Base-by-base conservation (phyloP, 345 rosid species). In the Schrenkiella parvula region DNA sequence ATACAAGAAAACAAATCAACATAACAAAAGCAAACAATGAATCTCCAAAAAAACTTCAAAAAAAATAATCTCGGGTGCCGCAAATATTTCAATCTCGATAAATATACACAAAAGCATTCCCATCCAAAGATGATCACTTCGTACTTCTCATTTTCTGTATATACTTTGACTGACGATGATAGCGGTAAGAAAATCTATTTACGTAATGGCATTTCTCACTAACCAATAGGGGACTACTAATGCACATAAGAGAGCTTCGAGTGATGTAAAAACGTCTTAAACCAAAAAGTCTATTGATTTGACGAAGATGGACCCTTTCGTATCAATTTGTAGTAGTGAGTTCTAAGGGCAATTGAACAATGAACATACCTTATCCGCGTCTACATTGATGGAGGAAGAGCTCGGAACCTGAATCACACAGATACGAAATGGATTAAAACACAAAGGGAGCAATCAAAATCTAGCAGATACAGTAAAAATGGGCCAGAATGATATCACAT, bases 331-430 rank as follows among this genome's bases (percentile, higher is more conserved):
- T 55, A 55, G 15, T 22, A 43, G 53, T 55, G 55, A 55, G 56
- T 54, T 66, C 2, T 53, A 52, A 39, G 1, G 42, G 57, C 3
- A 23, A 25, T 3, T 32, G 18, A 68, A 7, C 0, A 25, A 2
- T 32, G 18, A 68, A 7, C 0, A n/a, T 79, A 85, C 89, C 85
- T 82, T 79, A 32, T 89, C 95, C 0, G 79, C 83, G 55, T 84
- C 89, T 2, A 79, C 80, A 57, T 66, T 77, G 64, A 85, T 38
- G 0, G 83, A 80, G 6, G 84, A 77, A 77, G 88, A 68, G 74
- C 82, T 77, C 38, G 69, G 81, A 39, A 72, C 70, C 81, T 72
- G 62, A 73, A 62, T 12, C 60, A 72, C 35, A 60, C 41, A 2
- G 35, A 66, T 13, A 31, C 42, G 26, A 38, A 54, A 25, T 1